Evolutionary conservation across 352 stramenopile genomes (phyloP).

Genomic region (Phytophthora syringae): DNA sequence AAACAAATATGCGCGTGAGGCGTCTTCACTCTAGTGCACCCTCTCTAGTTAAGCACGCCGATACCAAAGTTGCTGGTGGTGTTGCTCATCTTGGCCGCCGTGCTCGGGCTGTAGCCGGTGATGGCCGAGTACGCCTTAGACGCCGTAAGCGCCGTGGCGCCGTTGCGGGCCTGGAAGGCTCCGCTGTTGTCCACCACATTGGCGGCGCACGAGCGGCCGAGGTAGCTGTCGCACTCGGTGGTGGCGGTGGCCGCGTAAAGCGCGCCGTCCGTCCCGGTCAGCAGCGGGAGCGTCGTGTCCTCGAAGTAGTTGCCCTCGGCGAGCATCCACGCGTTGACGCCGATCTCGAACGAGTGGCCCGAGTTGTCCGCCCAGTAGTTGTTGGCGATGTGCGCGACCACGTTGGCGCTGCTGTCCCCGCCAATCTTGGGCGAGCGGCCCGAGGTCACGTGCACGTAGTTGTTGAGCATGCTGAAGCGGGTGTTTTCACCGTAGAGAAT

Average conservation of each 20-base stretch:
- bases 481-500: conserved; percentile 53
- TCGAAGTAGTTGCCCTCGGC: conserved; percentile 53
- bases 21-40: too few species aligned
- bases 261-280: conserved; percentile 15
- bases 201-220: conserved; percentile 20
- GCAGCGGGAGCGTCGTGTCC: conserved; percentile 29
- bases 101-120: conserved; percentile 6
- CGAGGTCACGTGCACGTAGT: conserved; percentile 45
- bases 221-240: conserved; percentile 22
- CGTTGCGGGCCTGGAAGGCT: conserved; percentile 23
- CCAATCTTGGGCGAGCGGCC: conserved; percentile 40
- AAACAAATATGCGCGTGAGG: too few species aligned
- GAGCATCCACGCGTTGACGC: conserved; percentile 26
- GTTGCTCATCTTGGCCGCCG: too few species aligned
- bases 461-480: conserved; percentile 41
- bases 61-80: too few species aligned
- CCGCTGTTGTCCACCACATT: conserved; percentile 26
- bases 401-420: conserved; percentile 19
- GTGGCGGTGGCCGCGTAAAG: conserved; percentile 14
- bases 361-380: conserved; percentile 50
- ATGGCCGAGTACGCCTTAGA: conserved; percentile 17
- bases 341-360: conserved; percentile 38
- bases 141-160: conserved; percentile 19
- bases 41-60: too few species aligned
- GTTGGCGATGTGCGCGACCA: conserved; percentile 35